Percentiles rank a stretch among this genome's conserved stretches.
Conservation (phyloP, 306 rosid genomes). For the Cucurbita ficifolia region DNA sequence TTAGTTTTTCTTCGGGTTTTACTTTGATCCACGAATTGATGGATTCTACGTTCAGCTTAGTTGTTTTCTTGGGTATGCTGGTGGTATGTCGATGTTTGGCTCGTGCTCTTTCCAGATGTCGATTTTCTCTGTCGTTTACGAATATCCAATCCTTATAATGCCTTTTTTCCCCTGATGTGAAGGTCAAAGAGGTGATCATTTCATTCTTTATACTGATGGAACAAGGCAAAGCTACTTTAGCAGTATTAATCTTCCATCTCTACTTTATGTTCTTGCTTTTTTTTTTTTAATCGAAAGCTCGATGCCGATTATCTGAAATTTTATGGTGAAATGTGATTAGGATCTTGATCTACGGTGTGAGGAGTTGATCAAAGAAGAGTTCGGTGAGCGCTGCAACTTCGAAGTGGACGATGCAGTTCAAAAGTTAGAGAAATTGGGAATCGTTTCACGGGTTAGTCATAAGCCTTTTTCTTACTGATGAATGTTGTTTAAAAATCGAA, state of each 20-base stretch:
- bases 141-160: not conserved
- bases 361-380: slow-evolving; percentile 77
- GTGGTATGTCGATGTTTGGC: not conserved
- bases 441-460: slow-evolving; percentile 65
- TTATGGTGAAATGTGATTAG: slow-evolving; percentile 19
- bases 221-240: slow-evolving; percentile 77
- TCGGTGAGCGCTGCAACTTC: slow-evolving; percentile 53
- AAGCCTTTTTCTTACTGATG: not conserved
- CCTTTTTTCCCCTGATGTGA: slow-evolving; percentile 12
- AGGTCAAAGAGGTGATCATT: slow-evolving; percentile 92
- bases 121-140: not conserved
- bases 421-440: slow-evolving; percentile 77
- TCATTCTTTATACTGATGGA: slow-evolving; percentile 86
- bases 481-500: not conserved
- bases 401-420: slow-evolving; percentile 90
- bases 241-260: slow-evolving; percentile 19
- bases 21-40: not conserved
- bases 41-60: not conserved
- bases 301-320: not conserved
- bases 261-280: not conserved
- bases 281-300: not conserved
- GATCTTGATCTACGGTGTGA: slow-evolving; percentile 86
- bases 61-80: not conserved
- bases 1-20: not conserved
- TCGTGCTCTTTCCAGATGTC: not conserved